These are phyloP conservation scores for Phylloporus arenicola DNA, from an alignment of 768 basidiomycete genomes.

Conservation along the genomic window DNA sequence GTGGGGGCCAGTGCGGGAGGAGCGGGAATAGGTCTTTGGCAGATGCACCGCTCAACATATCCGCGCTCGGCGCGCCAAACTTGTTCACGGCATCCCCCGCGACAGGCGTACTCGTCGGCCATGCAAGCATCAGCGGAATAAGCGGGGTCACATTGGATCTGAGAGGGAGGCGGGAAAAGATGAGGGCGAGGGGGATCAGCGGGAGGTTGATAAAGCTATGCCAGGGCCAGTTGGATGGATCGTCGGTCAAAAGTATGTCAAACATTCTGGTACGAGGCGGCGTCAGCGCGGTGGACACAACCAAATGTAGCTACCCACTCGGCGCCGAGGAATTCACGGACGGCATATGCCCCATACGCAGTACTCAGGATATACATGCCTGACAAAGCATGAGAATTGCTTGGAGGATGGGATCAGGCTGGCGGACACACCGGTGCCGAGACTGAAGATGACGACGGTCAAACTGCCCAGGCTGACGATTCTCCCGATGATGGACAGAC, in stretches of 20 bases:
- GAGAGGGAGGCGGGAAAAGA: constrained; percentile 52
- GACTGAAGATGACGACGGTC: constrained; percentile 47
- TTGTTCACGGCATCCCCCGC: constrained; percentile 1
- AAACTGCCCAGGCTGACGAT: constrained; percentile 47
- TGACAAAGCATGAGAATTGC: constrained; percentile 11
- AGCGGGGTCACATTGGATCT: constrained; percentile 24
- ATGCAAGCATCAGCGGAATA: constrained; percentile 23
- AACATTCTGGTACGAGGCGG: constrained; percentile 44
- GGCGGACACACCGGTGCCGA: constrained; percentile 53
- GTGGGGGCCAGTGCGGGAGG: constrained; percentile 50
- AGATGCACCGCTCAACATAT: background rate
- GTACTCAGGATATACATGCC: constrained; percentile 50
- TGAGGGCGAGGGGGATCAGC: constrained; percentile 60
- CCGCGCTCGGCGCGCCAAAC: background rate
- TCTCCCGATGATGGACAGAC: constrained; percentile 47
- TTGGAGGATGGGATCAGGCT: background rate
- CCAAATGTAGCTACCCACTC: constrained; percentile 39
- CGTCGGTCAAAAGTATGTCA: constrained; percentile 57
- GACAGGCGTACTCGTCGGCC: constrained; percentile 28
- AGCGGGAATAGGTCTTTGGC: constrained; percentile 22
- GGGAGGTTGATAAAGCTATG: constrained; percentile 72
- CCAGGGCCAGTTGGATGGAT: constrained; percentile 71
- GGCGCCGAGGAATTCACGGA: constrained; percentile 62
- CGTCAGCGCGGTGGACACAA: background rate
- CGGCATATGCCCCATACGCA: constrained; percentile 67